Base-by-base conservation (phyloP, 208 protist species). In the Crithidia bombi region DNA sequence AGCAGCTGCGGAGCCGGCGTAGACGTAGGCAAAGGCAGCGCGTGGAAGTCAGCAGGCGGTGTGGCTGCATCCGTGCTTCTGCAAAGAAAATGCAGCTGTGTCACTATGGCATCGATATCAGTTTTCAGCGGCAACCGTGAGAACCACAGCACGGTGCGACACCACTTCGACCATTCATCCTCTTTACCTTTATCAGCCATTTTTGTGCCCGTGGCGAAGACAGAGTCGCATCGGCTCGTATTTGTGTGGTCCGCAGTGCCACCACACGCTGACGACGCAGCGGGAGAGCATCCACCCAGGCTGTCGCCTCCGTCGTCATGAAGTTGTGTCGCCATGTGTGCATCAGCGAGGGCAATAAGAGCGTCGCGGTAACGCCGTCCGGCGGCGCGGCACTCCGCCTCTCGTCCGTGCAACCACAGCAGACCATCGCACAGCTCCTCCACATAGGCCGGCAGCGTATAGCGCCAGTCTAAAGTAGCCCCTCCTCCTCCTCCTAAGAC, bases 391-490 rank as follows among this genome's bases (percentile, higher is more conserved):
- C 88, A 96, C 66, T 96, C 91, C 5, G 72, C 86, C 61, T 93
- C 91, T 1, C 91, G 72, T 0, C 75, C 81, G n/a, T 87, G 74
- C 41, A 96, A 70, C 76, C 84, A 85, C 33, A 96, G 73, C 64
- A 35, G 12, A 6, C 88, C 87, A 0, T 54, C 74, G 50, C 71
- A 80, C 33, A 96, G 75, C 72, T 96, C 88, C 58, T 88, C 73
- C n/a, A 92, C 52, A 70, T 93, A 93, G 2, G 85, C 86, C 11
- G 81, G 69, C 17, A 92, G 56, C 12, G 74, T 89, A 12, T 82
- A 55, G 50, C 85, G 66, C 10, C 46, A 58, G 32, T 96, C 86
- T 4, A 82, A 61, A 47, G 73, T 84, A 10, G 59, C 63, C 35
- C 36, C 28, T 7, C 32, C 59, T 3, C 36, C 36, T 12, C 0